phyloP scores from a whole-genome alignment of 2,329 filamentous ascomycete genomes.

The Tolypocladium ovalisporum region DNA sequence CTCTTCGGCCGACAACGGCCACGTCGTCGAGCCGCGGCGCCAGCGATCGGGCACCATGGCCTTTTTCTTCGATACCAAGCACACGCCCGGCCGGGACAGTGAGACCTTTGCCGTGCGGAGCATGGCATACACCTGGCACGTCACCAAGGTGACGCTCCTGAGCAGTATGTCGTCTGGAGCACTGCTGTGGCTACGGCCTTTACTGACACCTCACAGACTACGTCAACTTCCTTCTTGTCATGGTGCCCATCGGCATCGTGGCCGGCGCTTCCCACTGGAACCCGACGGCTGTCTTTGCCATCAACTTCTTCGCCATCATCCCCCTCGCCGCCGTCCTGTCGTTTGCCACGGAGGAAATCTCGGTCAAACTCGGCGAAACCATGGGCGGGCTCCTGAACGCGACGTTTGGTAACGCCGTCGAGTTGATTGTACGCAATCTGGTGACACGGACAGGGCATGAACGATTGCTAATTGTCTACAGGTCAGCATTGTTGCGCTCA shows the following conservation, averaged over 20 bases:
- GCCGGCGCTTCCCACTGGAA: slow-evolving; percentile 53
- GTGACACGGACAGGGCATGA: neutral
- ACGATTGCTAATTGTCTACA: slow-evolving; percentile 21
- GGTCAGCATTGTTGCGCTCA: slow-evolving; percentile 87
- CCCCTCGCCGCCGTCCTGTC: slow-evolving; percentile 63
- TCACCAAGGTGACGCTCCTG: slow-evolving; percentile 44
- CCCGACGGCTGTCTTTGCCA: slow-evolving; percentile 57
- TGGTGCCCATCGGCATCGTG: slow-evolving; percentile 62
- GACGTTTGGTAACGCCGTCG: slow-evolving; percentile 71
- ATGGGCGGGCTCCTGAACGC: slow-evolving; percentile 65
- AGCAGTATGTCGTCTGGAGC: slow-evolving; percentile 37
- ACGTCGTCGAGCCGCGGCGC: slow-evolving; percentile 9
- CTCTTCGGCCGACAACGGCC: slow-evolving; percentile 9
- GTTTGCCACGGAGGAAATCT: slow-evolving; percentile 70
- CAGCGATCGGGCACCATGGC: slow-evolving; percentile 14
- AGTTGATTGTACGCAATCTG: slow-evolving; percentile 53
- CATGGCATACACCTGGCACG: slow-evolving; percentile 40
- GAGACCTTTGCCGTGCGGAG: slow-evolving; percentile 32
- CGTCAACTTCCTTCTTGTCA: slow-evolving; percentile 61
- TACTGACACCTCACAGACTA: slow-evolving; percentile 29
- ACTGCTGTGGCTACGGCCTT: neutral
- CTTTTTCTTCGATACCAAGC: slow-evolving; percentile 38
- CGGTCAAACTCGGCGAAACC: slow-evolving; percentile 60
- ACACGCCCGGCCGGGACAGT: slow-evolving; percentile 42
- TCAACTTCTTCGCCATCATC: slow-evolving; percentile 76